Evolutionary conservation across 139 green algal genomes (phyloP).

Genomic region (Ostreobium quekettii): DNA sequence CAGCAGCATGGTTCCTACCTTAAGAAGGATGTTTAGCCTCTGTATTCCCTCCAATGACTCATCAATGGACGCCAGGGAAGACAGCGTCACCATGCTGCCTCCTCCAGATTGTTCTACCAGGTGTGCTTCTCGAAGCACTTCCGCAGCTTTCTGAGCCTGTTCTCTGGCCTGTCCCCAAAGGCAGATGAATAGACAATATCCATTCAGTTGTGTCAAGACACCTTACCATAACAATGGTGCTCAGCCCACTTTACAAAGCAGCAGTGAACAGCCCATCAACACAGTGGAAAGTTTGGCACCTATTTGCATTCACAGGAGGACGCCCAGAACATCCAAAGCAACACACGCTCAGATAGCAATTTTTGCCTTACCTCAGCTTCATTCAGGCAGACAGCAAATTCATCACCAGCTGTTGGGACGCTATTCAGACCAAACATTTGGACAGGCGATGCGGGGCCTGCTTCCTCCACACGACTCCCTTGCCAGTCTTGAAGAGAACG

Average conservation of each 20-base stretch:
- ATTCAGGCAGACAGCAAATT: constrained; percentile 41
- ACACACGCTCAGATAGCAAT: too few species aligned
- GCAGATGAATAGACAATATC: not conserved
- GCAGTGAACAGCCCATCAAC: too few species aligned
- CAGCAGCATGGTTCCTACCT: constrained; percentile 17
- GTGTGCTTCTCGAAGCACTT: not conserved
- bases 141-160: constrained; percentile 11
- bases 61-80: constrained; percentile 66
- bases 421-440: constrained; percentile 79
- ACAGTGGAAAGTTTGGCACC: too few species aligned
- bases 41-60: constrained; percentile 43
- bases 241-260: too few species aligned
- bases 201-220: not conserved
- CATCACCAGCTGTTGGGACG: constrained; percentile 71
- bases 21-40: constrained; percentile 51
- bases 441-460: constrained; percentile 79
- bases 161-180: constrained; percentile 17
- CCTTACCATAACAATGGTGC: too few species aligned
- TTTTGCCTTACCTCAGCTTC: constrained; percentile 2
- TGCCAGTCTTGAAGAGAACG: constrained; percentile 54
- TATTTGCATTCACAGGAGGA: too few species aligned
- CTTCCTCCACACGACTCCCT: constrained; percentile 39
- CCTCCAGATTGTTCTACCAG: constrained; percentile 17
- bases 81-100: constrained; percentile 79
- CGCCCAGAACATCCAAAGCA: too few species aligned